Evolutionary conservation across 345 rosid species (phyloP), one percentile per base, ranked within the genome.

Genomic region (Ricinus communis): DNA sequence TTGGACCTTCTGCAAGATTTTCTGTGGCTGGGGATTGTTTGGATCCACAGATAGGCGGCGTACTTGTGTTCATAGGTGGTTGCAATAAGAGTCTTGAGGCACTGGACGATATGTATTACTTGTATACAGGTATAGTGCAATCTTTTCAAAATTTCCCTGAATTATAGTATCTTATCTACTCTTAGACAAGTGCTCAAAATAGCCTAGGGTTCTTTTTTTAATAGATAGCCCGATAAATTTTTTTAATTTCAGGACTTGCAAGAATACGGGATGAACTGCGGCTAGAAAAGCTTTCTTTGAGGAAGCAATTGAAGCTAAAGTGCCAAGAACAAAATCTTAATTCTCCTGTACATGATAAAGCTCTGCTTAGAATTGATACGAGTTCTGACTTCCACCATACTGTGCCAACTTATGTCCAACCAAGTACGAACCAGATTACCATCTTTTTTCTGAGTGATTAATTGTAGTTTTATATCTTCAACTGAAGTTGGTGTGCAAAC

Each of bases 61-160:
- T 84, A 70, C 93, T 93, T 71, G 80, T 88, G 68, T 82, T 96
- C 72, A 71, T 89, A 16, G 99, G 99, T 75, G 99, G 99, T 68
- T 96, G 98, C 84, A 88, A 88, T 79, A 96, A 85, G 84, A 86
- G 82, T 74, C 99, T 93, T 5, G 99, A 96, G 86, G 98, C 99
- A 61, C 74, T 96, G 70, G 97, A 93, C 78, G 97, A 93, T 76
- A 91, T 93, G 88, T 89, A 86, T 82, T 91, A 83, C 84, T 79
- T 93, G 66, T 72, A 91, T 76, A 96, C 98, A 87, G 98, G 98
- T 96, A 75, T 65, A n/a, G 27, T 66, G 18, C 30, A 52, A 55
- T 21, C 66, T 38, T 76, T 62, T 61, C 49, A 53, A 3, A 24
- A 65, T 69, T 62, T 75, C 40, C 40, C 40, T 38, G 67, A 45